Base-by-base conservation (phyloP, 1,139 yeast genomes). In the Diutina catenulata region DNA sequence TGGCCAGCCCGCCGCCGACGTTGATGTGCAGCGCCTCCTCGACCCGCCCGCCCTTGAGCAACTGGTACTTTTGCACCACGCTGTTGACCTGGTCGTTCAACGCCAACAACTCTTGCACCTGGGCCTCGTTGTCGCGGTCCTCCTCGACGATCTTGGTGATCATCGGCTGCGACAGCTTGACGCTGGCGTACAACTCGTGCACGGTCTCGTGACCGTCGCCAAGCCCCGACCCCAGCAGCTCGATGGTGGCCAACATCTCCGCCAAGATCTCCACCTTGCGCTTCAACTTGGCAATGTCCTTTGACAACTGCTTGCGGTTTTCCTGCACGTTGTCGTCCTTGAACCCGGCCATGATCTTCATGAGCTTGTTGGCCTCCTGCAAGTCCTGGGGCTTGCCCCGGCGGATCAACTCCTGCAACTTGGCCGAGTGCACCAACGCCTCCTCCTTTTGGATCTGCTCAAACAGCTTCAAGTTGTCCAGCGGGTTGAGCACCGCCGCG, bases 291-390 rank as follows among this genome's bases (percentile, higher is more conserved):
- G 83, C 87, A 41, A 93, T 68, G 52, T 93, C 98, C 47, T 82
- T 87, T 32, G 79, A 76, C 32, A 88, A 81, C 48, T 81, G 77
- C 43, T 84, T 86, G 50, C 76, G 76, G 47, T 86, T 82, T 48
- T 71, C 74, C 45, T 74, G 75, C 26, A 72, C 62, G 33, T 69
- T 61, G 55, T 93, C 95, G 46, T 84, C 93, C 58, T 81, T 81
- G 63, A 84, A 91, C 3, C 99, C 99, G 8, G 98, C 95, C 96
- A 91, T 88, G 48, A 91, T 78, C 55, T 88, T 87, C 98, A 91
- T 93, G 56, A 91, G 70, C 49, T 82, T 83, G 57, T 91, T 91
- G 28, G 99, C 99, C 57, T 91, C 98, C 51, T 82, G 87, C 53
- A 91, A 72, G 59, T 91, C 99, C 46, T 80, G 84, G 2, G 98